phyloP scores from a whole-genome alignment of 805 yeast genomes.

The Maudiozyma bulderi region DNA sequence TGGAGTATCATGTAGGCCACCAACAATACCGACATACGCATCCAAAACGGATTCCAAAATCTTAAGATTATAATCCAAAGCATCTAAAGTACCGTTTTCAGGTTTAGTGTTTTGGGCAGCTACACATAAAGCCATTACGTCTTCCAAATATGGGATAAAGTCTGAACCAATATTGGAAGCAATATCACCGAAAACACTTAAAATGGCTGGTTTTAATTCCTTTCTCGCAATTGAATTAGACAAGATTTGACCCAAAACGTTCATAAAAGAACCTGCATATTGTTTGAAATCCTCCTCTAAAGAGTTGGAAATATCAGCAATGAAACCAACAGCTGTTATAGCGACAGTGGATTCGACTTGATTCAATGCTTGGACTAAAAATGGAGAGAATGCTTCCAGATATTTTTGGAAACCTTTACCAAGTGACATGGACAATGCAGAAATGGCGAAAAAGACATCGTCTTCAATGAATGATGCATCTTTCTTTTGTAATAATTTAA shows the following conservation, averaged over 20 bases:
- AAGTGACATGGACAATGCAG: constrained; percentile 78
- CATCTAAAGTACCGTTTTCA: constrained; percentile 61
- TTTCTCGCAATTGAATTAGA: constrained; percentile 59
- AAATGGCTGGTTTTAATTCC: constrained; percentile 76
- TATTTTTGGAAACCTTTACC: constrained; percentile 64
- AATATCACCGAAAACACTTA: constrained; percentile 92
- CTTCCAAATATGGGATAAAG: constrained; percentile 67
- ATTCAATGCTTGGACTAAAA: constrained; percentile 63
- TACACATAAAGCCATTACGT: constrained; percentile 69
- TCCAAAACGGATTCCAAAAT: constrained; percentile 87
- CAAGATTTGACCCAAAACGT: constrained; percentile 64
- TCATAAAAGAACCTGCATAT: constrained; percentile 75
- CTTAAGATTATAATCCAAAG: constrained; percentile 60
- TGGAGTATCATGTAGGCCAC: constrained; percentile 71
- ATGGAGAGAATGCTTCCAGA: constrained; percentile 77
- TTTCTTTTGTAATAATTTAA: constrained; percentile 54
- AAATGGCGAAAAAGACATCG: constrained; percentile 84
- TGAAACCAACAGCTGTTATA: constrained; percentile 85
- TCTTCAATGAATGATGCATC: constrained; percentile 76
- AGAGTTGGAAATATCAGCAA: constrained; percentile 89
- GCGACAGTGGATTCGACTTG: constrained; percentile 80
- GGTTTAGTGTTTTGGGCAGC: constrained; percentile 55
- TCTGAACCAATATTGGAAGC: constrained; percentile 77
- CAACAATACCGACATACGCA: constrained; percentile 90
- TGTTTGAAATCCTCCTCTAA: constrained; percentile 64